Percentiles rank a stretch among this genome's conserved stretches.
Evolutionary conservation across 139 green algal species (phyloP).

Genomic region (Ulvella scutata): DNA sequence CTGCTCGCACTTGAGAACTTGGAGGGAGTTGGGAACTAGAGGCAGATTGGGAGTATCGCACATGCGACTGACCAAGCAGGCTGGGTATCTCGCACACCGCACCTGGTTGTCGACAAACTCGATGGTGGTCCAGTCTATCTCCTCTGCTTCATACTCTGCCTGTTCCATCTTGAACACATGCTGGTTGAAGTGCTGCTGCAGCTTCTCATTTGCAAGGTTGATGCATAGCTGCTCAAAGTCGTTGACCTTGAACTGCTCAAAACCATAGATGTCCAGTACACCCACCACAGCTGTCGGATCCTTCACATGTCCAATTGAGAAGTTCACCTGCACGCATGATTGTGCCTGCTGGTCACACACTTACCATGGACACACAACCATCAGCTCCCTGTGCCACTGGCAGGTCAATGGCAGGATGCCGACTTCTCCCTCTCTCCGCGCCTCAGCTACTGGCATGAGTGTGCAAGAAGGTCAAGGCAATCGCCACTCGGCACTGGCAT

Average conservation of each 20-base stretch:
- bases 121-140: slow-evolving; percentile 98
- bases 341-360: background rate
- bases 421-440: background rate
- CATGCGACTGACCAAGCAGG: too few species aligned
- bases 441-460: background rate
- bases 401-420: too few species aligned
- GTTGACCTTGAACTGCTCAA: slow-evolving; percentile 84
- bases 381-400: too few species aligned
- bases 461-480: background rate
- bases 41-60: too few species aligned
- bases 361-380: too few species aligned
- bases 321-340: slow-evolving; percentile 36
- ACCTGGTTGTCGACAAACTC: slow-evolving; percentile 96
- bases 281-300: slow-evolving; percentile 47
- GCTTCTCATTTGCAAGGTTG: slow-evolving; percentile 97
- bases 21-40: too few species aligned
- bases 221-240: slow-evolving; percentile 98
- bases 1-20: too few species aligned
- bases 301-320: slow-evolving; percentile 51
- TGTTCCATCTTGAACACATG: slow-evolving; percentile 99
- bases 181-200: slow-evolving; percentile 99
- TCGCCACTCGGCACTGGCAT: too few species aligned
- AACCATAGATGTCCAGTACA: slow-evolving; percentile 96
- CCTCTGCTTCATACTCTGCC: slow-evolving; percentile 92
- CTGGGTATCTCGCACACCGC: too few species aligned